A percentile compares a stretch with the other conserved stretches of the same genome.
Evolutionary conservation across 768 basidiomycete species (phyloP).

Genomic region (Cystofilobasidium macerans): DNA sequence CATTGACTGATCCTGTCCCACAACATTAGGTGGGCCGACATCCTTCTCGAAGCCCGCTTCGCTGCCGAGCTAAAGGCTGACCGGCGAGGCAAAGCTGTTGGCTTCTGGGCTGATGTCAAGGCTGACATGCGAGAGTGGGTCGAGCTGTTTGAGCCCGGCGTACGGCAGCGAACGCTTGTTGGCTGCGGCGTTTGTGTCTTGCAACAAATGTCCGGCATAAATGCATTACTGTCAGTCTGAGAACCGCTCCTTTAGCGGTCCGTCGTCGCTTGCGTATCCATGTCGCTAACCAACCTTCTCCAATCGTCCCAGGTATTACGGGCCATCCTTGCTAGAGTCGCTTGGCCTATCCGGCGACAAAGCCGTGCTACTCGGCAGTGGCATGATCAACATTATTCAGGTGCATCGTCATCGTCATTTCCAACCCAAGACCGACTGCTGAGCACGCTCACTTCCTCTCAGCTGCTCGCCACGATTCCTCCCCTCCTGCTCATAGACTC

Average conservation of each 20-base stretch:
- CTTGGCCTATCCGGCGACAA: slow-evolving; percentile 55
- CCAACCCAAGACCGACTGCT: background rate
- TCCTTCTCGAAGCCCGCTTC: slow-evolving; percentile 66
- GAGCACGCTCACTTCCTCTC: background rate
- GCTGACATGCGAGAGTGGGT: slow-evolving; percentile 47
- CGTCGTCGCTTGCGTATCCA: background rate
- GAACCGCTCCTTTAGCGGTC: background rate
- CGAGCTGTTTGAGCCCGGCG: slow-evolving; percentile 47
- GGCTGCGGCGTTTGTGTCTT: slow-evolving; percentile 70
- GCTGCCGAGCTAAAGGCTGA: slow-evolving; percentile 46
- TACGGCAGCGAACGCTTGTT: slow-evolving; percentile 54
- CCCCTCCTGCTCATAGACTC: slow-evolving; percentile 60
- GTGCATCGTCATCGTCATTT: background rate
- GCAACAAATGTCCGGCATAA: slow-evolving; percentile 72
- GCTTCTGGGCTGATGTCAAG: background rate
- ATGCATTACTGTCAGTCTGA: slow-evolving; percentile 52
- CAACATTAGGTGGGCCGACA: slow-evolving; percentile 47
- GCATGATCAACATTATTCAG: slow-evolving; percentile 69
- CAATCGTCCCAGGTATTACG: slow-evolving; percentile 44
- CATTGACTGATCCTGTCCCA: too few relatives aligned
- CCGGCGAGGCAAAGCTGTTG: slow-evolving; percentile 2
- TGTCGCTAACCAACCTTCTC: background rate
- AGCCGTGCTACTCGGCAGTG: slow-evolving; percentile 56
- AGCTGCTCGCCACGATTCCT: slow-evolving; percentile 59
- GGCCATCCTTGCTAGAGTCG: slow-evolving; percentile 56